Evolutionary conservation across 2,329 filamentous ascomycete genomes (phyloP).

Genomic region (Talaromyces marneffei): DNA sequence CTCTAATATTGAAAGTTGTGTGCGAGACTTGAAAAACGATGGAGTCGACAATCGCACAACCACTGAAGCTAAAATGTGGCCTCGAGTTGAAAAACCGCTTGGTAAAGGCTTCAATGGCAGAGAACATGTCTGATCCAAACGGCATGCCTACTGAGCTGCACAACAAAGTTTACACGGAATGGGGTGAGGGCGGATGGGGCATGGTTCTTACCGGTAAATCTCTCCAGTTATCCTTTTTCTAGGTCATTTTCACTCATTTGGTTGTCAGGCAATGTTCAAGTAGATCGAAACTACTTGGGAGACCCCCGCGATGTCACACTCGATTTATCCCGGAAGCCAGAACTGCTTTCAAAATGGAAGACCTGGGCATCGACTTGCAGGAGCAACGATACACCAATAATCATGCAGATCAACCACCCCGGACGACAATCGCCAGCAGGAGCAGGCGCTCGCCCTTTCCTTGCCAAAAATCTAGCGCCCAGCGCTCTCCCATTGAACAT

Average conservation of each 20-base stretch:
- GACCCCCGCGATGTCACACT: constrained; percentile 25
- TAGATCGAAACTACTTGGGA: constrained; percentile 40
- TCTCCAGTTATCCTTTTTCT: neutral
- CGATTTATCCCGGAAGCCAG: neutral
- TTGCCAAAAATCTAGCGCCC: constrained; percentile 31
- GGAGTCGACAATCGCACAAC: constrained; percentile 6
- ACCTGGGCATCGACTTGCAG: constrained; percentile 29
- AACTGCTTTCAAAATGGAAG: constrained; percentile 23
- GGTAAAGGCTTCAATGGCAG: constrained; percentile 12
- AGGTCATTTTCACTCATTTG: neutral
- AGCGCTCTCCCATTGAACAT: constrained; percentile 36
- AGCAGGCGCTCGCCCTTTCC: constrained; percentile 32
- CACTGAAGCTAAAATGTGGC: constrained; percentile 10
- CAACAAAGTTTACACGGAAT: constrained; percentile 43
- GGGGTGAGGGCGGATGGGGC: constrained; percentile 44
- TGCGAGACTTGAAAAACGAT: neutral
- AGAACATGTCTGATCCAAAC: constrained; percentile 4
- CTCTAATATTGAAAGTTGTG: neutral
- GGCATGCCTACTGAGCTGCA: neutral
- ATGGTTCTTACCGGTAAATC: constrained; percentile 38
- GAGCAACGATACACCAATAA: constrained; percentile 34
- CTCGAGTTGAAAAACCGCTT: constrained; percentile 9
- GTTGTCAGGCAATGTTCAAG: constrained; percentile 35
- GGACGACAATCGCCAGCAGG: constrained; percentile 40
- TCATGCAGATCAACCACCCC: constrained; percentile 43